Evolutionary conservation across 768 basidiomycete genomes (phyloP).

Genomic region (Russula sp.): DNA sequence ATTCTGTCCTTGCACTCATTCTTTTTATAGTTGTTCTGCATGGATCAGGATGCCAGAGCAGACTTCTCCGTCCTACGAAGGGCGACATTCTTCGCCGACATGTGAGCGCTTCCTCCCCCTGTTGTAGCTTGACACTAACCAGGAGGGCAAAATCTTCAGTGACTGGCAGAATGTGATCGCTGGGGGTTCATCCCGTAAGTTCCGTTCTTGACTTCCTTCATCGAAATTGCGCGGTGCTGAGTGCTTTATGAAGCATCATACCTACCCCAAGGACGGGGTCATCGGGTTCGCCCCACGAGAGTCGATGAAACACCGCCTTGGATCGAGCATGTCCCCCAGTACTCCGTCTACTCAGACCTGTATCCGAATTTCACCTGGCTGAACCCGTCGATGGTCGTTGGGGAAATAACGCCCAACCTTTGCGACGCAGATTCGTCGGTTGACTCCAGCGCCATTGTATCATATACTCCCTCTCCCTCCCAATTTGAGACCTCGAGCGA

Average conservation of each 20-base stretch:
- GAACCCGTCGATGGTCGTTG: slow-evolving; percentile 4
- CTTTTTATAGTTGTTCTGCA: slow-evolving; percentile 1
- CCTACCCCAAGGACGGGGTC: neutral
- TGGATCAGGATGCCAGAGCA: slow-evolving; percentile 10
- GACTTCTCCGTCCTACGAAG: slow-evolving; percentile 7
- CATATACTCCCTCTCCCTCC: neutral
- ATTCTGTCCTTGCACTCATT: neutral
- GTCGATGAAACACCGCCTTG: neutral
- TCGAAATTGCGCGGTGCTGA: neutral
- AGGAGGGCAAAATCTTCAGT: neutral
- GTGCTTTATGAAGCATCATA: neutral
- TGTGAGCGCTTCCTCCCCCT: neutral
- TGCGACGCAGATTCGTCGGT: neutral
- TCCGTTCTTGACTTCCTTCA: neutral
- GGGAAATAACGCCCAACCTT: neutral
- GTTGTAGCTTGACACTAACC: neutral
- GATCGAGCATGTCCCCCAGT: neutral
- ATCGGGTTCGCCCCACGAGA: neutral
- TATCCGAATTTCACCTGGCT: slow-evolving; percentile 14
- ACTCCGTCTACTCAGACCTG: neutral
- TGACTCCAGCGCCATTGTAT: neutral
- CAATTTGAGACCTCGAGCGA: neutral
- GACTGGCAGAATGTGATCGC: slow-evolving; percentile 8
- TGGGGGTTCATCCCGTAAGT: neutral
- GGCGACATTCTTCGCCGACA: slow-evolving; percentile 12